These are phyloP conservation scores for Ganoderma boninense DNA, from an alignment of 1,284 basidiomycete species.

Conservation along the genomic window DNA sequence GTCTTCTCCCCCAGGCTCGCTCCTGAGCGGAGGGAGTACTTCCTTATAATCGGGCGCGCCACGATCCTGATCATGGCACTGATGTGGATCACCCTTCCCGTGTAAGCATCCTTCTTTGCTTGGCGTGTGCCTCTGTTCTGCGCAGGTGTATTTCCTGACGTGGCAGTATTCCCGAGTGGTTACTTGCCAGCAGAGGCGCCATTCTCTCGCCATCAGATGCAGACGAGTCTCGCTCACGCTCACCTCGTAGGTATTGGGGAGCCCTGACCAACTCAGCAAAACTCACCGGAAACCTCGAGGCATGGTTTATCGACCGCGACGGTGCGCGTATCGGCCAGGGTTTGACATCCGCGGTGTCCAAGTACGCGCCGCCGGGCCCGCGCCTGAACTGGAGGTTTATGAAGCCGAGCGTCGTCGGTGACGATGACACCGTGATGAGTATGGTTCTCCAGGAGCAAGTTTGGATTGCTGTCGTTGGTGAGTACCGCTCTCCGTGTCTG, in stretches of 20 bases:
- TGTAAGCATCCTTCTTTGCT: constrained; percentile 28
- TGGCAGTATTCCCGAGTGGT: neutral
- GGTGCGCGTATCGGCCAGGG: constrained; percentile 48
- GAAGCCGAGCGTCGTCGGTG: constrained; percentile 33
- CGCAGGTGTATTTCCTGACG: neutral
- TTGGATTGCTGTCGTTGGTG: constrained; percentile 48
- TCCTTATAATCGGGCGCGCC: constrained; percentile 34
- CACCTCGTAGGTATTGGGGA: constrained; percentile 50
- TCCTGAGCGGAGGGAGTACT: constrained; percentile 32
- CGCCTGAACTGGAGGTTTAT: constrained; percentile 44
- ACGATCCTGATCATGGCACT: constrained; percentile 34
- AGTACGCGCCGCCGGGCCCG: constrained; percentile 37
- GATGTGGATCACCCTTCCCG: constrained; percentile 40
- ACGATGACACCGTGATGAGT: constrained; percentile 40
- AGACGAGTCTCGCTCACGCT: neutral
- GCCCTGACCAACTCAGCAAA: constrained; percentile 43
- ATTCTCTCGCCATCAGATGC: neutral
- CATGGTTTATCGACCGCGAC: constrained; percentile 56
- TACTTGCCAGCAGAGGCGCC: neutral
- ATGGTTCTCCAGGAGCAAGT: constrained; percentile 43
- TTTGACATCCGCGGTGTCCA: constrained; percentile 40
- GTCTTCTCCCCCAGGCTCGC: constrained; percentile 37
- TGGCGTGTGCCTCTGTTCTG: too few relatives aligned
- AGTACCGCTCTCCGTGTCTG: constrained; percentile 14
- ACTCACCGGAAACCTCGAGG: constrained; percentile 48